Evolutionary conservation across 1,284 basidiomycete species (phyloP), one percentile per base, ranked within the genome.

Genomic region (Hypsizygus ulmarius): DNA sequence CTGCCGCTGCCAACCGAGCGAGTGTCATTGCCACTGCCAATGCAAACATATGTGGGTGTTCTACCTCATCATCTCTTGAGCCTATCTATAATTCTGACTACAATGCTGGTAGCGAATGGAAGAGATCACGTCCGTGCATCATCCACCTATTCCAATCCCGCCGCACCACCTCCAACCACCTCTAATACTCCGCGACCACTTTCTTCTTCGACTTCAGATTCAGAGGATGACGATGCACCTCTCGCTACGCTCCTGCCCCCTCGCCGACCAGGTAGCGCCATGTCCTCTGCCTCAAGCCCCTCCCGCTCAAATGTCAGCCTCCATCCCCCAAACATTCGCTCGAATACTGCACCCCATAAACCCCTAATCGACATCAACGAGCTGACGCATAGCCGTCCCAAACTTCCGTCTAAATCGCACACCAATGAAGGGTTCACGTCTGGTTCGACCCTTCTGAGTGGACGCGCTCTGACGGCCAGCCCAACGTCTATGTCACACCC

Each of bases 301-400:
- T 25, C 21, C 21, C 21, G 21, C 8, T 54, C 57, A 1, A 50
- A 51, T 6, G 46, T 49, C 10, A 45, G 30, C 36, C 34, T 38
- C 8, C 43, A 10, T 27, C 15, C 28, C n/a, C 21, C 15, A 15
- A 15, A 28, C 28, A 41, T 29, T 1, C 34, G 43, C 39, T 40
- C 30, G 38, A 18, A 30, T 19, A 14, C 25, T 28, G 40, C 39
- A 21, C 54, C 54, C 9, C 60, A 55, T 1, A 74, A 73, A 47
- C 74, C 74, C 3, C 65, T 77, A 12, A 73, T 76, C 37, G 72
- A 75, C 47, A 75, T 77, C 44, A 67, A 64, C 39, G 64, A 68
- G 49, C 60, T 77, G 6, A 70, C 67, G 14, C 62, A 62, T 39
- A 60, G 56, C n/a, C 45, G 59, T 6, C 58, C 58, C 16, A 54